Evolutionary conservation across 2,329 filamentous ascomycete species (phyloP).

Genomic region (Graphium sp.): DNA sequence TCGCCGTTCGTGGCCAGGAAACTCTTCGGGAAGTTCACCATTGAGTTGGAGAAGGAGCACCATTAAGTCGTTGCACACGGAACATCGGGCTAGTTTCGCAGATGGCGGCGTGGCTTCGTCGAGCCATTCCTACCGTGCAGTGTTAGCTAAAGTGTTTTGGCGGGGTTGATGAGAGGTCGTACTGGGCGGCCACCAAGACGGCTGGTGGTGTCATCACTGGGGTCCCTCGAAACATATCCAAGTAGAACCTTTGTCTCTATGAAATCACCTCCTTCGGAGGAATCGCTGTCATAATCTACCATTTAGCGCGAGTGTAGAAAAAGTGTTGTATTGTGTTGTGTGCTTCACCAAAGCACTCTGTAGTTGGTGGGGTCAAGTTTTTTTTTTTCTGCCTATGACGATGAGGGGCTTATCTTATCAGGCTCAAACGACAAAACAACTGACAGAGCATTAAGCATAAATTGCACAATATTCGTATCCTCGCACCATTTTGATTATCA

Average conservation of each 20-base stretch:
- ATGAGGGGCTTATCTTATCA: constrained; percentile 14
- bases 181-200: constrained; percentile 79
- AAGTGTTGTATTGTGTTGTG: constrained; percentile 3
- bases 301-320: constrained; percentile 21
- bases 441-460: too few relatives aligned
- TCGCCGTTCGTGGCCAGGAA: constrained; percentile 73
- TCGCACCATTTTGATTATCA: too few relatives aligned
- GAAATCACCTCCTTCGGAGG: constrained; percentile 50
- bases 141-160: constrained; percentile 2
- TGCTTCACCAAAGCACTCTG: background rate
- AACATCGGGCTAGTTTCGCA: constrained; percentile 66
- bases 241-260: constrained; percentile 78
- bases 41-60: constrained; percentile 79
- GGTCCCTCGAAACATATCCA: constrained; percentile 71
- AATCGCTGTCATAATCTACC: constrained; percentile 77
- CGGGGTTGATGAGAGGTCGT: constrained; percentile 18
- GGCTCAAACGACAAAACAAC: too few relatives aligned
- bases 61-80: constrained; percentile 71
- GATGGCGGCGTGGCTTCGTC: constrained; percentile 55
- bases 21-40: constrained; percentile 72
- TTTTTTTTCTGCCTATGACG: constrained; percentile 21
- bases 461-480: too few relatives aligned
- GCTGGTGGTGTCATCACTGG: constrained; percentile 68
- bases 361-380: constrained; percentile 20
- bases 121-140: constrained; percentile 58